These are phyloP conservation scores for Trichoderma hamatum DNA, from an alignment of 2,329 filamentous ascomycete species.

Conservation along the genomic window DNA sequence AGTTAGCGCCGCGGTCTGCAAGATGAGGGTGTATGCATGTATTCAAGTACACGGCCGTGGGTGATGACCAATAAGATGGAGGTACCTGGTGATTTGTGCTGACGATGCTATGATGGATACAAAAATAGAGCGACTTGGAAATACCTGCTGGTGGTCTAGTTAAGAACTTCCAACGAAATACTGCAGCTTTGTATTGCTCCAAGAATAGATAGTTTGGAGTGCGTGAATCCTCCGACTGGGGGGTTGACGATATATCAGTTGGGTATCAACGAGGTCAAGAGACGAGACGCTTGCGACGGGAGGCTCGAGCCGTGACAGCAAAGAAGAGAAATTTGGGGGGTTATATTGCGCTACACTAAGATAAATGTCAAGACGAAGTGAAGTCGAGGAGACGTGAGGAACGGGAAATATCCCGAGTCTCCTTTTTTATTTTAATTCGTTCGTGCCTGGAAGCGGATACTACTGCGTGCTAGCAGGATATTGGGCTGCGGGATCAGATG, in stretches of 20 bases:
- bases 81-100: not conserved
- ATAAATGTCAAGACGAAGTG: conserved; percentile 23
- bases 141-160: conserved; percentile 11
- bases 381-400: conserved; percentile 12
- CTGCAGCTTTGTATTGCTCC: conserved; percentile 13
- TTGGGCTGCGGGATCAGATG: conserved; percentile 24
- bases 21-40: not conserved
- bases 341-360: conserved; percentile 28
- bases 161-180: not conserved
- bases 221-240: conserved; percentile 12
- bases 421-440: conserved; percentile 18
- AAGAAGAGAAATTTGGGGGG: conserved; percentile 14
- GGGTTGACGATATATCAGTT: conserved; percentile 9
- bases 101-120: not conserved
- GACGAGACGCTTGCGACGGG: not conserved
- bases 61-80: not conserved
- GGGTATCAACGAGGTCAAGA: conserved; percentile 24
- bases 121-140: conserved; percentile 1
- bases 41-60: not conserved
- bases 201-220: not conserved
- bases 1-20: conserved; percentile 5
- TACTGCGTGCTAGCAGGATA: conserved; percentile 18
- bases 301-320: conserved; percentile 12
- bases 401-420: not conserved
- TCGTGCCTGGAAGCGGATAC: conserved; percentile 27